Evolutionary conservation across 1,284 basidiomycete genomes (phyloP).

Genomic region (Mycosarcoma mackinlayi): DNA sequence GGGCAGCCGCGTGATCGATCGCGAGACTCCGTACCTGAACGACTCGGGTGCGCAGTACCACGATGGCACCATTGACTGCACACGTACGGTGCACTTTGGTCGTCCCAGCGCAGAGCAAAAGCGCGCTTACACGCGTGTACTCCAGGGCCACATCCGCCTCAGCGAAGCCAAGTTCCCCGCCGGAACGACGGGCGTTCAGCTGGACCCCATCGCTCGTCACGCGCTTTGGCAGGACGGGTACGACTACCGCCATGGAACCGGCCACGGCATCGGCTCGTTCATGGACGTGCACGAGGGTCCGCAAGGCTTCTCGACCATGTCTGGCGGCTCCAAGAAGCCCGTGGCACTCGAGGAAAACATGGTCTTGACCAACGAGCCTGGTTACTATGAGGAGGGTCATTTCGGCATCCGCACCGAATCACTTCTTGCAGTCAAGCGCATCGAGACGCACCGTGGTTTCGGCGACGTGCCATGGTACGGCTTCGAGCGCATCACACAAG

Average conservation of each 20-base stretch:
- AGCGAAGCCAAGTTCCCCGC: conserved; percentile 55
- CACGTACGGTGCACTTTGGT: conserved; percentile 65
- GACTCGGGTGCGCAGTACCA: conserved; percentile 64
- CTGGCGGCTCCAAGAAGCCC: conserved; percentile 48
- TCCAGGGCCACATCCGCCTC: conserved; percentile 63
- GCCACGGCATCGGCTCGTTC: conserved; percentile 63
- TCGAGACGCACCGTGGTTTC: conserved; percentile 55
- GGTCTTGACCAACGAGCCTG: conserved; percentile 63
- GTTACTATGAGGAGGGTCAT: conserved; percentile 62
- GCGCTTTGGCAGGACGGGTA: conserved; percentile 62
- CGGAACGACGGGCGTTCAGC: conserved; percentile 60
- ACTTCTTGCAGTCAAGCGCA: conserved; percentile 49
- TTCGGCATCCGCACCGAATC: conserved; percentile 65
- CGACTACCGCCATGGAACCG: conserved; percentile 61
- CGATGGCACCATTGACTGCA: conserved; percentile 66
- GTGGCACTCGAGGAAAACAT: conserved; percentile 53
- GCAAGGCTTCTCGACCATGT: conserved; percentile 57
- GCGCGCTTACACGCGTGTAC: conserved; percentile 61
- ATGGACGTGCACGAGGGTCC: conserved; percentile 64
- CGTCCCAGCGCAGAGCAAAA: conserved; percentile 60
- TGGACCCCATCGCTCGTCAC: conserved; percentile 58
- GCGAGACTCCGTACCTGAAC: conserved; percentile 60
- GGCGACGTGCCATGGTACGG: conserved; percentile 63
- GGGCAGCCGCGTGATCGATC: conserved; percentile 53
- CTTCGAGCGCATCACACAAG: conserved; percentile 69